These are phyloP conservation scores for Chlorencoelia australis DNA, from an alignment of 2,329 filamentous ascomycete genomes.

Conservation along the genomic window DNA sequence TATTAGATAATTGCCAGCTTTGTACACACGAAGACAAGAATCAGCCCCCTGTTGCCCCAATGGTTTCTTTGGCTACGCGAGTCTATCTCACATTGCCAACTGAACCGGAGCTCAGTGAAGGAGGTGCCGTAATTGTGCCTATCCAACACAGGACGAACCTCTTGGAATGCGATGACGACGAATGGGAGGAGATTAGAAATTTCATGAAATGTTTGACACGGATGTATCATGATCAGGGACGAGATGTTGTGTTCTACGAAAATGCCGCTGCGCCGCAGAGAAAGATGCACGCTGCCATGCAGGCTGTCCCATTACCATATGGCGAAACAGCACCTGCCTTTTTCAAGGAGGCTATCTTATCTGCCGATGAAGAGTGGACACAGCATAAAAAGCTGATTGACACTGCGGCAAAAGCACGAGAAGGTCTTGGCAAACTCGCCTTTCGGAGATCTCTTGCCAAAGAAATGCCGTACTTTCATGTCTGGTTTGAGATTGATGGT, in stretches of 20 bases:
- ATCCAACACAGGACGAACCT: constrained; percentile 81
- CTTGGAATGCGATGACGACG: constrained; percentile 96
- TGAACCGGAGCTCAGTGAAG: constrained; percentile 74
- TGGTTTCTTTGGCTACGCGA: constrained; percentile 77
- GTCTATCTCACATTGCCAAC: constrained; percentile 84
- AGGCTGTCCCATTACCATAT: constrained; percentile 79
- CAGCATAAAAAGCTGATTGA: constrained; percentile 95
- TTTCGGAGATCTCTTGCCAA: constrained; percentile 79
- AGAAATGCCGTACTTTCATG: constrained; percentile 98
- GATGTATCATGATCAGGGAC: constrained; percentile 88
- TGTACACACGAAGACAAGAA: constrained; percentile 84
- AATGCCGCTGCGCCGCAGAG: constrained; percentile 77
- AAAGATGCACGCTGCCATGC: constrained; percentile 75
- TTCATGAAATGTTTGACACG: constrained; percentile 96
- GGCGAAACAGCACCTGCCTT: constrained; percentile 88
- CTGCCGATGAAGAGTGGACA: constrained; percentile 84
- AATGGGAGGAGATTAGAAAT: constrained; percentile 98
- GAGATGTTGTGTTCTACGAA: constrained; percentile 93
- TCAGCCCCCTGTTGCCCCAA: constrained; percentile 67
- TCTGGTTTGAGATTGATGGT: constrained; percentile 88
- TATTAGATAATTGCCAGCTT: constrained; percentile 78
- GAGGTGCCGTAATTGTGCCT: constrained; percentile 81
- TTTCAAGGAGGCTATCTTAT: constrained; percentile 88
- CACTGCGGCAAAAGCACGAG: constrained; percentile 55
- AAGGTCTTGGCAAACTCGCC: constrained; percentile 66